Conservation (phyloP, 1,284 basidiomycete species). For the Earliella scabrosa region DNA sequence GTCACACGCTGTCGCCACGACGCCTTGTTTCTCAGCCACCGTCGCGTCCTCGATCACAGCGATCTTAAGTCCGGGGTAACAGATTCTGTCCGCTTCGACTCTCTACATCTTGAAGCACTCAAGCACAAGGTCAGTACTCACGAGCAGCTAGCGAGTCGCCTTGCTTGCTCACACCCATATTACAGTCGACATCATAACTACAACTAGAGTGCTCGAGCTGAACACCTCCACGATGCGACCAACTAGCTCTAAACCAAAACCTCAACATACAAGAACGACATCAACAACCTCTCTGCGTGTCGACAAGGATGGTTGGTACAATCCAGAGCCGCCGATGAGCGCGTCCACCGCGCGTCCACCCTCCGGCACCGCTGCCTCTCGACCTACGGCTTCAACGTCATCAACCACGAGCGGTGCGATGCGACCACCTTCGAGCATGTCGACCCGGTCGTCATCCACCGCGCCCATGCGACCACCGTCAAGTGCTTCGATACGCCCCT, state of each 20-base stretch:
- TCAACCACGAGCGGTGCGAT: conserved; percentile 16
- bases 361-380: background rate
- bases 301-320: conserved; percentile 24
- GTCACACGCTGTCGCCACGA: conserved; percentile 8
- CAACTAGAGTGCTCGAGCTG: background rate
- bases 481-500: conserved; percentile 30
- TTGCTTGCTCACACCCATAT: background rate
- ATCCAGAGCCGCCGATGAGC: conserved; percentile 10
- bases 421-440: conserved; percentile 36
- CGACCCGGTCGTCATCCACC: conserved; percentile 41
- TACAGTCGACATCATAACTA: background rate
- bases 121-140: background rate
- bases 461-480: conserved; percentile 22
- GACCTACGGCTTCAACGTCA: conserved; percentile 18
- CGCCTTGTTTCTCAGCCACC: conserved; percentile 13
- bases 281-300: conserved; percentile 1
- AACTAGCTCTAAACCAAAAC: conserved; percentile 10
- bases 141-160: background rate
- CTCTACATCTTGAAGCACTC: too few relatives aligned
- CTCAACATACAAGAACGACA: conserved; percentile 2
- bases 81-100: too few relatives aligned
- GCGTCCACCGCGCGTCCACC: conserved; percentile 14
- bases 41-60: background rate
- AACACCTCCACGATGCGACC: conserved; percentile 13
- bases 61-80: too few relatives aligned